Evolutionary conservation across 2,329 filamentous ascomycete genomes (phyloP).

Genomic region (Pestalotiopsis fici): DNA sequence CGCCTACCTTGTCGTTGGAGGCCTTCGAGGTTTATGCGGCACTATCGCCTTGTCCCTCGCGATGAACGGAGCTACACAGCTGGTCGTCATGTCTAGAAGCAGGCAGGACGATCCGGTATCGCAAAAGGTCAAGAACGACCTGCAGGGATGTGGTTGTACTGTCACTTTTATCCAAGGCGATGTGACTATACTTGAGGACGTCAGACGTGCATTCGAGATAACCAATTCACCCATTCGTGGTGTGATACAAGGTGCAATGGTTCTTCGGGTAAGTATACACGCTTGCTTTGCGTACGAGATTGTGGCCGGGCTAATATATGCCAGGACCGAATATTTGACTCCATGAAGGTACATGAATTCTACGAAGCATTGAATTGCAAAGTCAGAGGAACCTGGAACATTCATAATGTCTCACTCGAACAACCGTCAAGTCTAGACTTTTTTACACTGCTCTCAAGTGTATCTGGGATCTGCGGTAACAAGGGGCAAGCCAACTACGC

Average conservation of each 20-base stretch:
- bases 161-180: conserved; percentile 14
- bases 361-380: conserved; percentile 26
- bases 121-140: conserved; percentile 15
- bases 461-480: conserved; percentile 20
- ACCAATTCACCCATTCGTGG: neutral
- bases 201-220: neutral
- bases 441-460: conserved; percentile 23
- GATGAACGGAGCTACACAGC: conserved; percentile 20
- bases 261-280: neutral
- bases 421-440: conserved; percentile 20
- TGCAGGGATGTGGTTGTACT: conserved; percentile 9
- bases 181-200: conserved; percentile 12
- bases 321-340: conserved; percentile 13
- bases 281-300: too few species aligned
- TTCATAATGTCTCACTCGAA: conserved; percentile 15
- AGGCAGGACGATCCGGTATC: conserved; percentile 27
- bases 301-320: too few species aligned
- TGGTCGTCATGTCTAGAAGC: conserved; percentile 27
- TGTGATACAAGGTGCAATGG: neutral
- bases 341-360: conserved; percentile 17
- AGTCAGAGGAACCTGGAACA: conserved; percentile 28
- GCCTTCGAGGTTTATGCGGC: conserved; percentile 27
- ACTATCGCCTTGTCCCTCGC: conserved; percentile 25
- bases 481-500: conserved; percentile 30
- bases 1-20: conserved; percentile 27